Base-by-base conservation (phyloP, 1,139 yeast species). In the Debaryomyces coudertii region DNA sequence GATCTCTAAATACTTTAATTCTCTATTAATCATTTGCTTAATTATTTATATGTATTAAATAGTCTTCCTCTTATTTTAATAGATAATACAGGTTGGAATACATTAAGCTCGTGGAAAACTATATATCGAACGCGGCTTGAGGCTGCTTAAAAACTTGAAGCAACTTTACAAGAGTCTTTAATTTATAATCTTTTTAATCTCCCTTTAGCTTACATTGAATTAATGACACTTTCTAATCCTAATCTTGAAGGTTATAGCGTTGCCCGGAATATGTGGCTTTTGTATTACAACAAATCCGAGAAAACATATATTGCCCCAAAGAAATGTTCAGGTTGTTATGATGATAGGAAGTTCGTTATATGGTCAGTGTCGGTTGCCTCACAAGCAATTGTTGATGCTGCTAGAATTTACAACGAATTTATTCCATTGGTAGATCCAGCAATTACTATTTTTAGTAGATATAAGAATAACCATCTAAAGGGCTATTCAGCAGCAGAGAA, bases 311-410 rank as follows among this genome's bases (percentile, higher is more conserved):
- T 62, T 49, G 79, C 76, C 25, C 74, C 73, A 25, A 55, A 65
- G 47, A 69, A 63, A 53, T 69, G 76, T 49, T 58, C 64, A 38
- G 85, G 86, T 1, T 73, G 82, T 42, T 81, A 78, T 61, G 76
- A 79, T 44, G 79, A 80, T 34, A 76, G 79, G 33, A 71, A 72
- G 45, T 83, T 82, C 60, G 82, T 81, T 24, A 76, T 84, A 22
- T 85, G 90, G 89, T 85, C 87, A 0, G 82, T 83, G 15, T 74
- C 87, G 0, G 85, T 85, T 12, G 85, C 82, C 5, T 78, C 78
- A 0, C 87, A 82, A 60, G 80, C 85, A 0, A 68, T 82, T 33
- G 80, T 82, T 7, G 87, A 82, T 54, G 86, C 83, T 6, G 82
- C 84, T 2, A 66, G 85, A 48, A 66, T 82, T 35, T 83, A 79